Conservation (phyloP, 345 rosid genomes). For the Eucalyptus leucophloia region DNA sequence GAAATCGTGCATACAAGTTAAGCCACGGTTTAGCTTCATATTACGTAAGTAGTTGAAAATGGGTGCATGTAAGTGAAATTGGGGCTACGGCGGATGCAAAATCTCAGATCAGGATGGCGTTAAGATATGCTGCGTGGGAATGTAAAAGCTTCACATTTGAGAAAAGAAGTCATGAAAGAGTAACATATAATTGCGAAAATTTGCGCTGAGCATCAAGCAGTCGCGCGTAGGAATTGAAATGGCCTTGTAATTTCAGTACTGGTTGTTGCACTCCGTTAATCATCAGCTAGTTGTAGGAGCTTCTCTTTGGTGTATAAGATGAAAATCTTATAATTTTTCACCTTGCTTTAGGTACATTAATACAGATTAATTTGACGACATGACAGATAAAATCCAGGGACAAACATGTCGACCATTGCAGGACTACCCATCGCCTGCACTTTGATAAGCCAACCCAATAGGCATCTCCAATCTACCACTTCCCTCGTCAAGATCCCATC, state of each 20-base stretch:
- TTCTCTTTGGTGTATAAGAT: neutral
- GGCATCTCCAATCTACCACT: neutral
- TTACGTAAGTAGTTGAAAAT: neutral
- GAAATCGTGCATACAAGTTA: neutral
- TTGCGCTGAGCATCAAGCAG: neutral
- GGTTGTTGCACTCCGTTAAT: neutral
- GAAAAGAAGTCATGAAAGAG: neutral
- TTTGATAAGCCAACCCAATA: neutral
- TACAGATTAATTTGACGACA: neutral
- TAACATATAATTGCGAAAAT: neutral
- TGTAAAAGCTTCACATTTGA: neutral
- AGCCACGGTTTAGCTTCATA: neutral
- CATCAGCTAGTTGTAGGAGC: neutral
- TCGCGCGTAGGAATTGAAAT: neutral
- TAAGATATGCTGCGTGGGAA: neutral
- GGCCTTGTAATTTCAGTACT: neutral
- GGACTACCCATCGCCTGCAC: neutral
- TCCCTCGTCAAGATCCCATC: constrained; percentile 9
- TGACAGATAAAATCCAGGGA: neutral
- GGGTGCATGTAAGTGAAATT: neutral
- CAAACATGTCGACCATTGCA: constrained; percentile 33
- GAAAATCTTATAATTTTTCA: neutral
- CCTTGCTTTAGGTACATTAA: neutral
- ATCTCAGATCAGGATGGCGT: neutral
- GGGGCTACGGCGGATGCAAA: neutral